Evolutionary conservation across 345 rosid species (phyloP).

Genomic region (Moricandia arvensis): DNA sequence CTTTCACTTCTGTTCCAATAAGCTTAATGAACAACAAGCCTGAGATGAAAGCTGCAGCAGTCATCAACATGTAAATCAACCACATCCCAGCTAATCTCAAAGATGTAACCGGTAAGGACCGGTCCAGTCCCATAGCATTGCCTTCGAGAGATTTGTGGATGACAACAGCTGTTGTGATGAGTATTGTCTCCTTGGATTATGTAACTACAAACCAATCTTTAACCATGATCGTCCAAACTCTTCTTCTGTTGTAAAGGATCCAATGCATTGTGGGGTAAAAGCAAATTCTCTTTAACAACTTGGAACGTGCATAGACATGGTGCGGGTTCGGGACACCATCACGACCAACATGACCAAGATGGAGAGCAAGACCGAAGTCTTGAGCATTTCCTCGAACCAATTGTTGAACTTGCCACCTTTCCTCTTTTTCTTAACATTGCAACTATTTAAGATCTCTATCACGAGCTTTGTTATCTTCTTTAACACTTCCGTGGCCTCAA

Average conservation of each 20-base stretch:
- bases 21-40: conserved; percentile 78
- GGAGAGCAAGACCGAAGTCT: conserved; percentile 70
- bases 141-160: not conserved
- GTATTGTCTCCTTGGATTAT: not conserved
- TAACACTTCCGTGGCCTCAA: conserved; percentile 45
- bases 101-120: conserved; percentile 76
- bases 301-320: conserved; percentile 43
- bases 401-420: conserved; percentile 35
- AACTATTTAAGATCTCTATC: conserved; percentile 42
- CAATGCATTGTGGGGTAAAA: not conserved
- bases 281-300: not conserved
- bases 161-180: not conserved
- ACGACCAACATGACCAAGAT: conserved; percentile 74
- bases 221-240: not conserved
- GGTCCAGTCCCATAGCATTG: conserved; percentile 53
- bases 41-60: conserved; percentile 58
- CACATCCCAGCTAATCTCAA: conserved; percentile 72
- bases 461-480: conserved; percentile 49
- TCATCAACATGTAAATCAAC: conserved; percentile 95
- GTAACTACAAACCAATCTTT: not conserved
- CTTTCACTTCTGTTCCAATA: conserved; percentile 64
- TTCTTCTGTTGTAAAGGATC: not conserved
- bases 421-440: conserved; percentile 15
- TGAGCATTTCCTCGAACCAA: conserved; percentile 62
- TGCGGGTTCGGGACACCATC: conserved; percentile 62